phyloP scores from a whole-genome alignment of 1,139 yeast genomes.

The Scheffersomyces titani region DNA sequence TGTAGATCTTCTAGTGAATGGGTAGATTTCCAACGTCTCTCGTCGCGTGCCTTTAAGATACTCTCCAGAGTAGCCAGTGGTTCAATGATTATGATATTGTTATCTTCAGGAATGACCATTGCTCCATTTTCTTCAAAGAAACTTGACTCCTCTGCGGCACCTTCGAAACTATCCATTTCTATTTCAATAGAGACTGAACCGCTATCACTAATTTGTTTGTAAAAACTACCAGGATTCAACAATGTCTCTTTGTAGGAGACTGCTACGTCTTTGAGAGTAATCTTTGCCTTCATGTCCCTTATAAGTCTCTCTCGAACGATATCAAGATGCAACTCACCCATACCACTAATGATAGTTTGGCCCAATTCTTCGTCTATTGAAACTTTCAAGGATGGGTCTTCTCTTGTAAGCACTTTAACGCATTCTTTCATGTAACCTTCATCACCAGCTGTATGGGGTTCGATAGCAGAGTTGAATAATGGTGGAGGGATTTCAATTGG shows the following conservation, averaged over 20 bases:
- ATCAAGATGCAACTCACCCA: constrained; percentile 95
- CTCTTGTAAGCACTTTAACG: constrained; percentile 63
- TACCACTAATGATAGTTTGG: constrained; percentile 84
- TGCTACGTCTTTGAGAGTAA: constrained; percentile 76
- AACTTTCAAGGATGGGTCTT: constrained; percentile 78
- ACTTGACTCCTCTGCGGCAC: constrained; percentile 34
- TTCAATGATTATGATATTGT: constrained; percentile 37
- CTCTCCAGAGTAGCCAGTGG: constrained; percentile 28
- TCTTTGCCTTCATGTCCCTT: constrained; percentile 79
- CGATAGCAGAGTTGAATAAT: constrained; percentile 82
- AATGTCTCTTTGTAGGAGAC: constrained; percentile 88
- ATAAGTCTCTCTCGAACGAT: constrained; percentile 78
- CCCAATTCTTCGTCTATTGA: constrained; percentile 82
- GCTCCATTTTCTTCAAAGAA: constrained; percentile 44
- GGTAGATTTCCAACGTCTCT: constrained; percentile 54
- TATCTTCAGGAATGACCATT: constrained; percentile 33
- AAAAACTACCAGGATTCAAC: constrained; percentile 14
- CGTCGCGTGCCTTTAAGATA: constrained; percentile 28
- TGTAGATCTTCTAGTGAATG: constrained; percentile 50
- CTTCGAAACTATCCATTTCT: constrained; percentile 55
- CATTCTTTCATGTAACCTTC: constrained; percentile 68
- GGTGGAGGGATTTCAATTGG: constrained; percentile 92
- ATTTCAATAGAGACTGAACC: constrained; percentile 32
- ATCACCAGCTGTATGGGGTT: constrained; percentile 84
- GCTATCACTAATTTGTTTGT: neutral